Evolutionary conservation across 2,329 filamentous ascomycete genomes (phyloP), one percentile per base, ranked within the genome.

Genomic region (Drechslerella dactyloides): DNA sequence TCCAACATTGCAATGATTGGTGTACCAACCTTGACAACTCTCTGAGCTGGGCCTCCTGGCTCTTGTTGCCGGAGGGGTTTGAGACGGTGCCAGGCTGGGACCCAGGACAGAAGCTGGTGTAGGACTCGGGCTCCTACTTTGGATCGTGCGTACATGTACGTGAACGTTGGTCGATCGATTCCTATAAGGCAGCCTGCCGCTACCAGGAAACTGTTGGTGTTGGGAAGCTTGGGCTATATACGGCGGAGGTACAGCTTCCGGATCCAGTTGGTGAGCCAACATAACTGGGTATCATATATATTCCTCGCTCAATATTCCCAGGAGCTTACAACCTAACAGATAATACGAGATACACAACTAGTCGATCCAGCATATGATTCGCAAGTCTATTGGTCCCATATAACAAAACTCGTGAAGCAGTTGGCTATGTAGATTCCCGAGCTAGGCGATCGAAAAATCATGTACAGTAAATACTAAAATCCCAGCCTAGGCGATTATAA

Each of bases 1-100:
- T 46, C 42, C 56, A 33, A 24, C 15, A 59, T 15, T 17, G n/a
- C 8, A 42, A 21, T n/a, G 13, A 19, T n/a, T 35, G 10, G 42
- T n/a, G 19, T 55, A 72, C 68, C 6, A 57, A 72, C 68, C 68
- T 33, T 52, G 56, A 27, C 52, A 56, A 27, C 44, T 53, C n/a
- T 51, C 21, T n/a, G 54, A 60, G 27, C 44, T 56, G 6, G 48
- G 56, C 30, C 48, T 51, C 23, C 55, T 56, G 23, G 42, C 50
- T 37, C 30, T 50, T 57, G 51, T 46, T 33, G 35, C 46, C 11
- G 37, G 7, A 42, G 62, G 23, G 27, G 21, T 60, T 37, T 40
- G 50, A 35, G 35, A 10, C 48, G 55, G n/a, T 37, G 48, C 55
- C 55, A 48, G 27, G 19, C 30, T 44, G 23, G 33, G 44, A n/a